These are phyloP conservation scores for Ogataea polymorpha DNA, from an alignment of 805 yeast species.

Conservation along the genomic window DNA sequence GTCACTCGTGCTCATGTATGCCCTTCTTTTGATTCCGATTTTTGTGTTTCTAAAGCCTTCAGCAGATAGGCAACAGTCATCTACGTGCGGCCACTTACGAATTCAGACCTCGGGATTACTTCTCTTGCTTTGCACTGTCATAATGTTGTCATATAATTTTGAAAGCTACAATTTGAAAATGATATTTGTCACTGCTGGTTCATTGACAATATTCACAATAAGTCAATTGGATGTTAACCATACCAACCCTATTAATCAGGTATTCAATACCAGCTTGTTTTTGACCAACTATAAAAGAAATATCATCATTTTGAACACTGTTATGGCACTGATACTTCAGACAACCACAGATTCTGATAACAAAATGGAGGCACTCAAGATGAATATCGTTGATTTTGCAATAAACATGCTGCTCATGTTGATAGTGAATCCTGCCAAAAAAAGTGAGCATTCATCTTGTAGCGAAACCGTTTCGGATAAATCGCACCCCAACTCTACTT, in stretches of 20 bases:
- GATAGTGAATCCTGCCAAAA: slow-evolving; percentile 16
- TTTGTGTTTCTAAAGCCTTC: slow-evolving; percentile 18
- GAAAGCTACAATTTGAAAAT: slow-evolving; percentile 27
- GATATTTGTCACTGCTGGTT: slow-evolving; percentile 31
- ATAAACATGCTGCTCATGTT: slow-evolving; percentile 14
- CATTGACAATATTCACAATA: slow-evolving; percentile 26
- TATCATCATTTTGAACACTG: slow-evolving; percentile 20
- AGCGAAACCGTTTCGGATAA: background rate
- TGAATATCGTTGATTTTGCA: slow-evolving; percentile 10
- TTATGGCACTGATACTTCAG: slow-evolving; percentile 13
- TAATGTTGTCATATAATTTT: slow-evolving; percentile 13
- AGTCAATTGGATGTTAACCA: slow-evolving; percentile 30
- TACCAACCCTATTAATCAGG: slow-evolving; percentile 12
- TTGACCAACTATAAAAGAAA: slow-evolving; percentile 24
- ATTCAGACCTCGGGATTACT: slow-evolving; percentile 12
- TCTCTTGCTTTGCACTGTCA: slow-evolving; percentile 8
- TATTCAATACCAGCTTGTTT: slow-evolving; percentile 25
- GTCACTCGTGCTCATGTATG: slow-evolving; percentile 17
- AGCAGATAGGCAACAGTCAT: background rate
- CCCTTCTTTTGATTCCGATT: slow-evolving; percentile 20
- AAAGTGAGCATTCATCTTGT: background rate
- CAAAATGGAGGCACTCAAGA: slow-evolving; percentile 3
- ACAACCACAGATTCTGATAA: slow-evolving; percentile 11
- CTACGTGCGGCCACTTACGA: slow-evolving; percentile 8
- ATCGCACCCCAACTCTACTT: slow-evolving; percentile 13